Evolutionary conservation across 2,329 filamentous ascomycete species (phyloP), one percentile per base, ranked within the genome.

Genomic region (Myriosclerotinia scirpicola): DNA sequence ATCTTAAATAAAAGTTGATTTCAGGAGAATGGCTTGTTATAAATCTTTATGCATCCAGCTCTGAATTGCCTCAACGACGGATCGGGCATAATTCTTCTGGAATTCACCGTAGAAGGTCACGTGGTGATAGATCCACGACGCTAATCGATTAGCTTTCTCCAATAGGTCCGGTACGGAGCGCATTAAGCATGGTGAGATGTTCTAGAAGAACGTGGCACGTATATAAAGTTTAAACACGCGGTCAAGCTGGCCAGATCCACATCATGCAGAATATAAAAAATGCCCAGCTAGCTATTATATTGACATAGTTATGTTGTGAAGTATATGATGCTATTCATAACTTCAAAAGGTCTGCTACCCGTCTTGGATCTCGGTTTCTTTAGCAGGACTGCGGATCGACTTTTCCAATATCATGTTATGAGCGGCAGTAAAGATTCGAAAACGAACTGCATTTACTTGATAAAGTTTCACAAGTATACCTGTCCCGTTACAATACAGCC

Each of bases 161-260:
- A 44, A 61, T 61, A 52, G 58, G 58, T 15, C 30, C 44, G 44
- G 58, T 12, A 60, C 20, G 44, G 58, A 17, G 38, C 52, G 61
- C 20, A 56, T 38, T 64, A 64, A 56, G 38, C 20, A 56, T 64
- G 26, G 61, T 55, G 42, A 64, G 34, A 64, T 64, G 61, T 64
- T 42, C 50, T 54, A 55, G 61, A 46, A 64, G 52, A 50, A 58
- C 63, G 63, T 65, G 63, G 63, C 63, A 65, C 46, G 63, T 59
- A 60, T 46, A 48, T 54, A 20, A n/a, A n/a, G n/a, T n/a, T n/a
- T n/a, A n/a, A 3, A n/a, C 36, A 46, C n/a, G 34, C 22, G 30
- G 20, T 36, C 30, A 36, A 48, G 42, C n/a, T 60, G 44, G 30
- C 44, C n/a, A 65, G 44, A 52, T 60, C 46, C 44, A 68, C 30